These are phyloP conservation scores for Ceratonia siliqua DNA, from an alignment of 306 rosid species.

Conservation along the genomic window DNA sequence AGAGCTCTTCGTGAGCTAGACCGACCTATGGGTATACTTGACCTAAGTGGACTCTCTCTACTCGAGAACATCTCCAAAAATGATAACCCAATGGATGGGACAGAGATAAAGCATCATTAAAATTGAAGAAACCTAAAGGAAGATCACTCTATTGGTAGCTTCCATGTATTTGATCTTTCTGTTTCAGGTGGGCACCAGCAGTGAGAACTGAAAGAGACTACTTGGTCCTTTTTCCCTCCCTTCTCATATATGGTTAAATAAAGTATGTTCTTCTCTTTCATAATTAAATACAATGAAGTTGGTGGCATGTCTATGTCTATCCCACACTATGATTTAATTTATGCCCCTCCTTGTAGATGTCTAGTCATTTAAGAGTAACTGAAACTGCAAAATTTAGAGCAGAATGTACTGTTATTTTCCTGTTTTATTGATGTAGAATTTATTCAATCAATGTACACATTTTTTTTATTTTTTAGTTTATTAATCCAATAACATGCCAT, in stretches of 20 bases:
- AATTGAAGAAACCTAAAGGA: constrained; percentile 24
- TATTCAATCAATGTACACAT: too few relatives aligned
- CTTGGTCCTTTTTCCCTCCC: constrained; percentile 20
- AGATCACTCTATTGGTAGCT: constrained; percentile 36
- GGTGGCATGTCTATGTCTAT: constrained; percentile 52
- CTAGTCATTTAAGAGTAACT: neutral
- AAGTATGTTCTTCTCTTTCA: constrained; percentile 11
- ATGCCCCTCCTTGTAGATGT: neutral
- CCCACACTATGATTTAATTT: constrained; percentile 30
- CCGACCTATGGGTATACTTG: too few relatives aligned
- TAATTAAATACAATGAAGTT: constrained; percentile 23
- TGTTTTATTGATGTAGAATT: too few relatives aligned
- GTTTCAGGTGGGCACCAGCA: constrained; percentile 22
- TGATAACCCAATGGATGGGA: neutral
- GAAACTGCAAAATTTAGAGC: neutral
- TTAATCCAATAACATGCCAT: too few relatives aligned
- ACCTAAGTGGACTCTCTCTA: too few relatives aligned
- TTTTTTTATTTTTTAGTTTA: too few relatives aligned
- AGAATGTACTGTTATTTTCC: neutral
- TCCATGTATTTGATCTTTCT: constrained; percentile 27
- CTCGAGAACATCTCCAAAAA: too few relatives aligned
- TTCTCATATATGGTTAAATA: constrained; percentile 33
- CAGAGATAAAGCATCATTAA: constrained; percentile 6
- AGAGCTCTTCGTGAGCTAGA: too few relatives aligned
- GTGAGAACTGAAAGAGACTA: constrained; percentile 34